Evolutionary conservation across 2,329 filamentous ascomycete species (phyloP), one percentile per base, ranked within the genome.

Genomic region (Coniosporium tulheliwenetii): DNA sequence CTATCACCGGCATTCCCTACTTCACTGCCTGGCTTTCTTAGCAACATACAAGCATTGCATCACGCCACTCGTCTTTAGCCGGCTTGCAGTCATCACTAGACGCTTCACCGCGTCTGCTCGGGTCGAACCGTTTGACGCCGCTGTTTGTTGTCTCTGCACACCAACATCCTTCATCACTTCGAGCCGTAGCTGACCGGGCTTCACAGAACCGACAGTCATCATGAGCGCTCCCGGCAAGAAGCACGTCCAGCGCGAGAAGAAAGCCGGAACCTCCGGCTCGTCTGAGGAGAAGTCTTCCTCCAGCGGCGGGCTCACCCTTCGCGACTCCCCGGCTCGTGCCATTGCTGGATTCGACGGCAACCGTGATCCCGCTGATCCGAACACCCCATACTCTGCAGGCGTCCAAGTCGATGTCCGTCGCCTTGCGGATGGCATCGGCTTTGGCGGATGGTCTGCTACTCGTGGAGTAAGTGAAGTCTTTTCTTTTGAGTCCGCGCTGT

Each of bases 181-280:
- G 19, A 26, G 19, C 19, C 19, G 19, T 26, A 26, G 19, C 19
- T 26, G 19, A 26, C 19, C 19, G 7, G 19, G 19, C 19, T 26
- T 26, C 19, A 26, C 19, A 26, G 19, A 26, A 26, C 19, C 19
- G 4, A 26, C 19, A 26, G 19, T 26, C 33, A 47, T 8, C 38
- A 65, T 65, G 63, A 59, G 50, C 15, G 58, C 57, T 34, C 50
- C 61, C 36, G 37, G 50, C 1, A 63, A 61, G 53, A 51, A 52
- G 36, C 56, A 52, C 36, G 51, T 51, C 9, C 46, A 56, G 41
- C 44, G 47, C 14, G 51, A 61, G 50, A 50, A 52, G 38, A 44
- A 51, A 38, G 39, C 43, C 19, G 43, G 51, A 19, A 48, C 46
- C 38, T 58, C 55, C 30, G 46, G 40, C 34, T 10, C 37, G 37